These are phyloP conservation scores for Cyanophora paradoxa DNA, from an alignment of 78 protist species.

Conservation along the genomic window DNA sequence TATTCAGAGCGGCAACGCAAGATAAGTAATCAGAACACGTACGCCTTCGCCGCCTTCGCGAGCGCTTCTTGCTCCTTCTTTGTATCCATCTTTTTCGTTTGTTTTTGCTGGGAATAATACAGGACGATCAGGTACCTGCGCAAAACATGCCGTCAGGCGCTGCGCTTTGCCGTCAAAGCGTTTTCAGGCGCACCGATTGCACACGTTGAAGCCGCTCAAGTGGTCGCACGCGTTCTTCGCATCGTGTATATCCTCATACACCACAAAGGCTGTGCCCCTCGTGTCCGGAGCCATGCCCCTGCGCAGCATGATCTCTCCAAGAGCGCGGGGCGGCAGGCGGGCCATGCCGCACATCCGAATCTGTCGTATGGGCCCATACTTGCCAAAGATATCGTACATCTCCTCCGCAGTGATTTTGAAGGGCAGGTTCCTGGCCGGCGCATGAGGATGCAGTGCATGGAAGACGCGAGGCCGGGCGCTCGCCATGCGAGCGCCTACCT, in stretches of 20 bases:
- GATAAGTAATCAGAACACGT: not conserved
- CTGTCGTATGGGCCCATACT: conserved; percentile 93
- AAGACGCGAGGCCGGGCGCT: not conserved
- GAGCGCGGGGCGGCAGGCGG: not conserved
- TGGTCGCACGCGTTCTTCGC: conserved; percentile 96
- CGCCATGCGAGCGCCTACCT: conserved; percentile 9
- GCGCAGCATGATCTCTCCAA: not conserved
- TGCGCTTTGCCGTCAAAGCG: not conserved
- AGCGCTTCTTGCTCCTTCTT: conserved; percentile 49
- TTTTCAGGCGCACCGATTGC: conserved; percentile 48
- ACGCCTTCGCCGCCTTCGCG: conserved; percentile 13
- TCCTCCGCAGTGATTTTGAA: conserved; percentile 84
- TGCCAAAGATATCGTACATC: conserved; percentile 90
- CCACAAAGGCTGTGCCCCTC: conserved; percentile 92
- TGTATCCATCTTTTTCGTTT: conserved; percentile 52
- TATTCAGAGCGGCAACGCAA: no score
- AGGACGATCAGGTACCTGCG: conserved; percentile 43
- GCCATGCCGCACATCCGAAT: conserved; percentile 71
- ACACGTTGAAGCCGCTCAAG: conserved; percentile 85
- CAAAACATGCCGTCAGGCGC: not conserved
- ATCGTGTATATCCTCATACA: conserved; percentile 93
- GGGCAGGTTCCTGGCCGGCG: conserved; percentile 65
- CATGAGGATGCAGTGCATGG: not conserved
- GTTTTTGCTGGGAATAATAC: conserved; percentile 64
- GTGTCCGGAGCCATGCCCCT: conserved; percentile 81